phyloP scores from a whole-genome alignment of 345 rosid genomes.

The Mallotus nudiflorus region DNA sequence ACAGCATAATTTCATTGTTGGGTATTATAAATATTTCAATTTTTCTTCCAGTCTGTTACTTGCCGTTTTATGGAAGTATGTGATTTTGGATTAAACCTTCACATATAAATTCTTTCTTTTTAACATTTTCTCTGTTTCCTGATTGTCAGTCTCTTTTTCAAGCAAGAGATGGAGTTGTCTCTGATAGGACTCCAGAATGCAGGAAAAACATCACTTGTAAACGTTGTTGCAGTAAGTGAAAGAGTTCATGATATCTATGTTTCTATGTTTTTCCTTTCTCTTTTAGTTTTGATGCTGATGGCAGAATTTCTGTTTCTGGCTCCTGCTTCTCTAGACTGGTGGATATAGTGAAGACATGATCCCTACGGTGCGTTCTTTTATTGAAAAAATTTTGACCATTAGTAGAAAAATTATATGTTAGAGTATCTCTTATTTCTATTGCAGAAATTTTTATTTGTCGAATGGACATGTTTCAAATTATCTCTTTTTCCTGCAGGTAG shows the following conservation, averaged over 20 bases:
- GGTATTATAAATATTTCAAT: background rate
- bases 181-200: constrained; percentile 87
- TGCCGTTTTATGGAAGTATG: background rate
- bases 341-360: constrained; percentile 95
- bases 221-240: constrained; percentile 69
- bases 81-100: background rate
- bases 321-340: constrained; percentile 57
- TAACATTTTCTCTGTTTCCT: background rate
- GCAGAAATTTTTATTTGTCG: background rate
- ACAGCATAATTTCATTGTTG: background rate
- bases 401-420: background rate
- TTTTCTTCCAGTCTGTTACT: background rate
- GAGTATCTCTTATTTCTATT: constrained; percentile 10
- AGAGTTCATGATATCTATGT: background rate
- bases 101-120: background rate
- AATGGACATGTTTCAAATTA: background rate
- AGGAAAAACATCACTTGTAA: constrained; percentile 85
- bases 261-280: constrained; percentile 5
- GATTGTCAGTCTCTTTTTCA: constrained; percentile 68
- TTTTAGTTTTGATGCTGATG: constrained; percentile 23
- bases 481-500: constrained; percentile 48
- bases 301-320: constrained; percentile 9
- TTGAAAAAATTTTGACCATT: background rate
- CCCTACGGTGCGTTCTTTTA: constrained; percentile 58
- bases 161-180: constrained; percentile 91